Base-by-base conservation (phyloP, 2,329 filamentous ascomycete species). In the Cryphonectria naterciae region DNA sequence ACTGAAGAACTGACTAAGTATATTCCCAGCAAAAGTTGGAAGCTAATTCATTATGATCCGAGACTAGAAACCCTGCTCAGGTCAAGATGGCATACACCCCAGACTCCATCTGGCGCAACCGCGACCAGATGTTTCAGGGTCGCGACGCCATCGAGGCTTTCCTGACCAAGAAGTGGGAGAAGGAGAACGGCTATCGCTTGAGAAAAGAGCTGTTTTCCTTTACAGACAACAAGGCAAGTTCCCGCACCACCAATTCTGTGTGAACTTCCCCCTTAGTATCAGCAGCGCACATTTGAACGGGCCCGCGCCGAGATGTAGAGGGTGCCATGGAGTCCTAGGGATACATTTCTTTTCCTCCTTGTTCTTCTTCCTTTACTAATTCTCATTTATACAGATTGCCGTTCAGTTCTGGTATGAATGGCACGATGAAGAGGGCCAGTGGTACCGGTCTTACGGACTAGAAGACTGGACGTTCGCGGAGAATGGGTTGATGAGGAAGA, bases 341-440 rank as follows among this genome's bases (percentile, higher is more conserved):
- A 32, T 5, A 32, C 13, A 17, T 43, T 6, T 46, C 10, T 37
- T 37, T 37, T 37, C 37, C 37, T 10, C 1, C 37, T 37, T 37
- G 10, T 37, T 39, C 2, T 39, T 39, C 10, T 39, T 39, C 8
- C 3, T 19, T 8, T 19, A 4, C 61, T 71, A 43, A 66, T 46
- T n/a, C 0, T 32, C 15, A 15, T 2, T 6, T 54, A 1, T 3
- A 60, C 63, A 89, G 80, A 95, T 95, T 74, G 93, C 93, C 0
- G 94, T 97, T 32, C 93, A 97, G 78, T 97, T 96, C 79, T 97
- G 93, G 93, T 97, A 95, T 77, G 92, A 97, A 80, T 95, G 89
- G 81, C 87, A 89, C 74, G 92, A 95, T 76, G 81, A 81, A 10
- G 75, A 85, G 1, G 91, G 92, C 52, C 89, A 93, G 79, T 97